Percentiles rank a stretch among this genome's conserved stretches.
phyloP scores from a whole-genome alignment of 768 basidiomycete species.

The Sporobolomyces pararoseus region DNA sequence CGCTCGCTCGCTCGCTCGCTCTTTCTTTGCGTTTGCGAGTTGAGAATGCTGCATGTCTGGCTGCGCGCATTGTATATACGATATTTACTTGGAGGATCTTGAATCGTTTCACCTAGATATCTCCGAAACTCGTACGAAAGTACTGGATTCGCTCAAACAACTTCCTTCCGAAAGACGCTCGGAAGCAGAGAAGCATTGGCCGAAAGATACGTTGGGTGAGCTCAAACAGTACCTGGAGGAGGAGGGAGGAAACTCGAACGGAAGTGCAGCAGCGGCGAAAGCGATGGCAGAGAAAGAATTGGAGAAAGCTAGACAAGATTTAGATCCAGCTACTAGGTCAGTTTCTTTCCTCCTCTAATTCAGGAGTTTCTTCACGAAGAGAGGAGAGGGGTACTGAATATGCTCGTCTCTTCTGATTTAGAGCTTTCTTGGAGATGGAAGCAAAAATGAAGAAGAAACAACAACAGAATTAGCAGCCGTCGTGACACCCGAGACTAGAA shows the following conservation, averaged over 20 bases:
- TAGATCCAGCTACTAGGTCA: conserved; percentile 28
- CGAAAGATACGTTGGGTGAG: background rate
- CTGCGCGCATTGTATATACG: conserved; percentile 33
- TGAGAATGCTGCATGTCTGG: conserved; percentile 40
- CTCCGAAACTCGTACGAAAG: background rate
- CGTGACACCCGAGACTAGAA: no score
- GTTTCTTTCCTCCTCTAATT: background rate
- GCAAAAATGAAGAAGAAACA: conserved; percentile 31
- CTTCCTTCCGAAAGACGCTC: background rate
- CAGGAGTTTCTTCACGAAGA: background rate
- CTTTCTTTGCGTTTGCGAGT: background rate
- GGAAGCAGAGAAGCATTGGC: background rate
- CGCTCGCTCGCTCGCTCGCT: background rate
- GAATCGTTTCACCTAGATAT: conserved; percentile 4
- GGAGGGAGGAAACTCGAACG: background rate
- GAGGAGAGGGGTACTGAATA: background rate
- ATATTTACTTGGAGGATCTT: conserved; percentile 33
- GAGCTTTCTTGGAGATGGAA: conserved; percentile 39
- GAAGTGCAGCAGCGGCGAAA: background rate
- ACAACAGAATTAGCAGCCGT: no score
- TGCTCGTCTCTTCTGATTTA: background rate
- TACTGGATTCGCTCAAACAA: background rate
- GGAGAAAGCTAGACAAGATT: background rate
- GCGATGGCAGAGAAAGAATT: conserved; percentile 5
- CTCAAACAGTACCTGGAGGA: background rate